Conservation (phyloP, 106 monocot genomes). For the Dioscorea dumetorum region DNA sequence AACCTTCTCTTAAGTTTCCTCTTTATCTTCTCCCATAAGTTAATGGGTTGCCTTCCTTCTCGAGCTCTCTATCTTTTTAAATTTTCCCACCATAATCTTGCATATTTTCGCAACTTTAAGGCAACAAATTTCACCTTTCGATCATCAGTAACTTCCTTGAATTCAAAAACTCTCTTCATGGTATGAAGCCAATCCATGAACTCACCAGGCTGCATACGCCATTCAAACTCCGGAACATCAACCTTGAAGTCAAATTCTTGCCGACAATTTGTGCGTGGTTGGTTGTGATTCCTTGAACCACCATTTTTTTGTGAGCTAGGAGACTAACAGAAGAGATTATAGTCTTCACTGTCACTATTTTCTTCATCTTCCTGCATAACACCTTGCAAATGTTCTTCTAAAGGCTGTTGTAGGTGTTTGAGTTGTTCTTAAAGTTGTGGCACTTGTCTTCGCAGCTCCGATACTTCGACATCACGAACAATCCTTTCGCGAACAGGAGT, state of each 20-base stretch:
- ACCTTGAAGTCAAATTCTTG: neutral
- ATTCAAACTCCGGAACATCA: neutral
- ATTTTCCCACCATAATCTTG: conserved; percentile 1
- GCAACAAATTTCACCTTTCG: neutral
- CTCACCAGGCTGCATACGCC: neutral
- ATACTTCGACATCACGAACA: too few species aligned
- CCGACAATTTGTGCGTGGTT: too few species aligned
- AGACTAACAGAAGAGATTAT: too few species aligned
- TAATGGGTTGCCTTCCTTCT: neutral
- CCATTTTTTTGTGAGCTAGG: too few species aligned
- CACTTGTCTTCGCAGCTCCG: too few species aligned
- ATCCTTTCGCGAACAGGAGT: too few species aligned
- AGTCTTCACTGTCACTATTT: too few species aligned
- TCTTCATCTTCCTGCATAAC: too few species aligned
- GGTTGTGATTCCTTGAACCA: too few species aligned
- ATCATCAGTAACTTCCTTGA: neutral
- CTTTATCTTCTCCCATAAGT: conserved; percentile 21
- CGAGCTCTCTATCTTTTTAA: neutral
- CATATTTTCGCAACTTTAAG: neutral
- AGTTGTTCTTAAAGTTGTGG: too few species aligned
- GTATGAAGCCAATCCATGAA: conserved; percentile 1
- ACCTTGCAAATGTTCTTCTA: too few species aligned
- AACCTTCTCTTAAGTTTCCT: conserved; percentile 11
- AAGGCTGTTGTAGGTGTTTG: too few species aligned
- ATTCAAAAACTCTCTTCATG: neutral